Evolutionary conservation across 441 rosid genomes (phyloP).

Genomic region (Euphorbia celastroides): DNA sequence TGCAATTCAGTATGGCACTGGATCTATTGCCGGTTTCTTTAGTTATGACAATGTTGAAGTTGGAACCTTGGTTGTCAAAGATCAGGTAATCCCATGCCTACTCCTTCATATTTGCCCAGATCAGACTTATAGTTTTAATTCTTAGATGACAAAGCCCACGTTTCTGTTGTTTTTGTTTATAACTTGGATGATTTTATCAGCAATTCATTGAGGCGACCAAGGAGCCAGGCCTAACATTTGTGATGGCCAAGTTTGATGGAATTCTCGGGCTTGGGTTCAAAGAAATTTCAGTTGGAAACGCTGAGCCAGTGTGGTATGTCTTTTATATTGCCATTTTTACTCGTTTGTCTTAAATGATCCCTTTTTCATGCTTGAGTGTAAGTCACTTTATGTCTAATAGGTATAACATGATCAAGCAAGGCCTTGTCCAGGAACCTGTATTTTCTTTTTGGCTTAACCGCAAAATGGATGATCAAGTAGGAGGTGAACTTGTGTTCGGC

Average conservation of each 20-base stretch:
- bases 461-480: slow-evolving; percentile 48
- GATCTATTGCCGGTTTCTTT: slow-evolving; percentile 73
- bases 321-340: background rate
- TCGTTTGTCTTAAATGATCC: background rate
- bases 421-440: slow-evolving; percentile 50
- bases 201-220: slow-evolving; percentile 78
- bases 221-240: slow-evolving; percentile 63
- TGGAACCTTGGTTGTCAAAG: slow-evolving; percentile 57
- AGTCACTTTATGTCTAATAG: slow-evolving; percentile 29
- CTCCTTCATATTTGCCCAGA: background rate
- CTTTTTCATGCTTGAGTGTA: background rate
- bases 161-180: background rate
- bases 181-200: slow-evolving; percentile 25
- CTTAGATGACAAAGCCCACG: background rate
- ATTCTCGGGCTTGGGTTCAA: slow-evolving; percentile 81
- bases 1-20: slow-evolving; percentile 63
- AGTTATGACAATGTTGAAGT: slow-evolving; percentile 58
- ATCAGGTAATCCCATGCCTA: slow-evolving; percentile 42
- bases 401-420: slow-evolving; percentile 81
- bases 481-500: slow-evolving; percentile 79
- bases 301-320: slow-evolving; percentile 68
- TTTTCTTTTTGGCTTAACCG: slow-evolving; percentile 94
- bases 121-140: background rate
- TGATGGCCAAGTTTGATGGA: slow-evolving; percentile 82
- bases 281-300: slow-evolving; percentile 71